Conservation (phyloP, 2,329 filamentous ascomycete genomes). For the Diplodia sapinea region DNA sequence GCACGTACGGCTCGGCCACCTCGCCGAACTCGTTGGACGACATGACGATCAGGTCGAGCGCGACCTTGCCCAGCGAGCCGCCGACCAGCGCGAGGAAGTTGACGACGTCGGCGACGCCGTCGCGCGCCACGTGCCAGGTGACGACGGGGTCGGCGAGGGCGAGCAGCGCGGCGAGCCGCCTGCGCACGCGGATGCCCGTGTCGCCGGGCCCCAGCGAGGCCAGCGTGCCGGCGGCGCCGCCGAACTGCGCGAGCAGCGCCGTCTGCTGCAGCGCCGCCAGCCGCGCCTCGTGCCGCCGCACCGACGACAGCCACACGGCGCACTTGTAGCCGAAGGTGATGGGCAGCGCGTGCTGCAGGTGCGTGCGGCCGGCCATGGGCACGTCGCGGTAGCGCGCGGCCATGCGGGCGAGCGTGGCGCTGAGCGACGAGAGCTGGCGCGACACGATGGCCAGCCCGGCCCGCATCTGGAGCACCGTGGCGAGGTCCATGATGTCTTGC, state of each 20-base stretch:
- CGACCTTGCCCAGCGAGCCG: conserved; percentile 61
- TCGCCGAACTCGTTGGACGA: conserved; percentile 62
- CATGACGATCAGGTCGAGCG: conserved; percentile 63
- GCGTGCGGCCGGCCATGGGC: conserved; percentile 64
- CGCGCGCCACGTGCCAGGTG: conserved; percentile 64
- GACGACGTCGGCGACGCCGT: conserved; percentile 60
- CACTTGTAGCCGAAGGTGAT: conserved; percentile 65
- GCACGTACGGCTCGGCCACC: conserved; percentile 57
- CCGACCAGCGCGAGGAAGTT: conserved; percentile 62
- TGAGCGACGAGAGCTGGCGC: conserved; percentile 51
- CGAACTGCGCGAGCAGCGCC: conserved; percentile 61
- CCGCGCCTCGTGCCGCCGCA: conserved; percentile 57
- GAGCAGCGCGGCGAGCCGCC: conserved; percentile 57
- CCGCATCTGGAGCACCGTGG: conserved; percentile 61
- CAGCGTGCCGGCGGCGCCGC: conserved; percentile 62
- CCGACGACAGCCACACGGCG: conserved; percentile 59
- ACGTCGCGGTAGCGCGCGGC: conserved; percentile 57
- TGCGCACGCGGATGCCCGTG: conserved; percentile 57
- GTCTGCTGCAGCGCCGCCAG: conserved; percentile 55
- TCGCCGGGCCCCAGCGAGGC: conserved; percentile 54
- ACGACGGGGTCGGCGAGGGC: conserved; percentile 58
- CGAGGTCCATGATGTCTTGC: conserved; percentile 65
- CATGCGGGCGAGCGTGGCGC: conserved; percentile 51
- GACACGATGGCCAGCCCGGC: conserved; percentile 57
- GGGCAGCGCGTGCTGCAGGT: conserved; percentile 63